Evolutionary conservation across 2,329 filamentous ascomycete genomes (phyloP).

Genomic region (Aspergillus alliaceus): DNA sequence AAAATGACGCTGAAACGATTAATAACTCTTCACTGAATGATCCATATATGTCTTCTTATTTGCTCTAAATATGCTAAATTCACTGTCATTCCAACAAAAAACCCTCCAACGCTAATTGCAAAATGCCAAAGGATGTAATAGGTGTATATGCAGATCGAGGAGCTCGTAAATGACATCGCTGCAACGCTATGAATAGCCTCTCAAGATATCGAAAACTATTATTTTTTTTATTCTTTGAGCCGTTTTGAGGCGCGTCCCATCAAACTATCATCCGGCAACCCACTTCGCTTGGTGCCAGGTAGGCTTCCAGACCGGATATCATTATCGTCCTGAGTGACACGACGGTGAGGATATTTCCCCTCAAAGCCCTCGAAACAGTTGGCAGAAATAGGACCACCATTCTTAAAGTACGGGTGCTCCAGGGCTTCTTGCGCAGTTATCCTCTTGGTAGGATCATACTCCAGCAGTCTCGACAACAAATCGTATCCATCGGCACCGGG

Average conservation of each 20-base stretch:
- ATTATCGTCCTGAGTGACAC: conserved; percentile 92
- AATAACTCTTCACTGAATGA: not conserved
- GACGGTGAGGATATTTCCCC: conserved; percentile 82
- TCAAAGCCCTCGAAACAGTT: conserved; percentile 92
- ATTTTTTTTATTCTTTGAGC: conserved; percentile 48
- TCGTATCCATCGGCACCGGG: conserved; percentile 77
- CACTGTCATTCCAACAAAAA: not conserved
- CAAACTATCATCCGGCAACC: conserved; percentile 78
- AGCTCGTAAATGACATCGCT: not conserved
- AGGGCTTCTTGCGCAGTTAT: conserved; percentile 85
- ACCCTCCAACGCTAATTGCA: not conserved
- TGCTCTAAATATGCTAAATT: not conserved
- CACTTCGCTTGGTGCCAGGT: conserved; percentile 87
- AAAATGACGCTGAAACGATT: not conserved
- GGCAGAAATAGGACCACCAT: conserved; percentile 65
- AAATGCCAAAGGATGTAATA: not conserved
- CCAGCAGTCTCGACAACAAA: conserved; percentile 76
- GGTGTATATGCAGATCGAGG: not conserved
- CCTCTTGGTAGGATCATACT: conserved; percentile 89
- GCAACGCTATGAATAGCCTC: not conserved
- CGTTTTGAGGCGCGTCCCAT: conserved; percentile 56
- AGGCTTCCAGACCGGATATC: conserved; percentile 89
- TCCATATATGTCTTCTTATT: not conserved
- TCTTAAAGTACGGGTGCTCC: conserved; percentile 85
- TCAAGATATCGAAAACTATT: not conserved